Base-by-base conservation (phyloP, 148 eudicot species). In the Camellia japonica region DNA sequence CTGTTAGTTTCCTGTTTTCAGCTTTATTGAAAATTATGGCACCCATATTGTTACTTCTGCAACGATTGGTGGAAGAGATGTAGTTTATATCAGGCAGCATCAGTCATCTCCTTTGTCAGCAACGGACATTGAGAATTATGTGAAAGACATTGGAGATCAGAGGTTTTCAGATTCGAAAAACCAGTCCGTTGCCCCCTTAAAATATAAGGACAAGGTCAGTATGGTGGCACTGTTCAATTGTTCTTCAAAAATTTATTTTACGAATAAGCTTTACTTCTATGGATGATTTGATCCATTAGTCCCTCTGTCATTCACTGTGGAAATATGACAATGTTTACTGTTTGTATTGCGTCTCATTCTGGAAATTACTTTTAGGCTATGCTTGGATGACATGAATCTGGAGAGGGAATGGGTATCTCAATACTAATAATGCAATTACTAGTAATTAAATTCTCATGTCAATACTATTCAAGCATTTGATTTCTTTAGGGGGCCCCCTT, bases 161-260 rank as follows among this genome's bases (percentile, higher is more conserved):
- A 87, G 99, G 68, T 96, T 92, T 84, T 87, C 88, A 5, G 94
- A 88, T 78, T 77, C 81, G 54, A 89, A 86, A 85, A 84, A 85
- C 86, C 90, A 92, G 56, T 76, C 98, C 84, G 79, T 91, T 66
- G 89, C 92, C 49, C 85, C 95, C 49, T 82, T 90, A 77, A 91
- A 94, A 80, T 94, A 92, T 88, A 94, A 96, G 84, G 99, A 96
- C 84, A 94, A 96, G 98, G 99, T 91, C 84, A 82, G 97, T 91
- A 60, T 74, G 68, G 80, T 51, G 43, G 80, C 63, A 75, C 64
- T 71, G 71, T 56, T 23, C 23, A 12, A 13, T 23, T 51, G 30
- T 7, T 43, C n/a, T 59, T 76, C 55, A 16, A 49, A 49, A 54
- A 8, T 5, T 55, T 73, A 30, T 41, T 41, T 52, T 11, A 12